Percentiles rank a stretch among this genome's conserved stretches.
phyloP scores from a whole-genome alignment of 192 early-diverging fungal genomes.

The Mortierella alpina region DNA sequence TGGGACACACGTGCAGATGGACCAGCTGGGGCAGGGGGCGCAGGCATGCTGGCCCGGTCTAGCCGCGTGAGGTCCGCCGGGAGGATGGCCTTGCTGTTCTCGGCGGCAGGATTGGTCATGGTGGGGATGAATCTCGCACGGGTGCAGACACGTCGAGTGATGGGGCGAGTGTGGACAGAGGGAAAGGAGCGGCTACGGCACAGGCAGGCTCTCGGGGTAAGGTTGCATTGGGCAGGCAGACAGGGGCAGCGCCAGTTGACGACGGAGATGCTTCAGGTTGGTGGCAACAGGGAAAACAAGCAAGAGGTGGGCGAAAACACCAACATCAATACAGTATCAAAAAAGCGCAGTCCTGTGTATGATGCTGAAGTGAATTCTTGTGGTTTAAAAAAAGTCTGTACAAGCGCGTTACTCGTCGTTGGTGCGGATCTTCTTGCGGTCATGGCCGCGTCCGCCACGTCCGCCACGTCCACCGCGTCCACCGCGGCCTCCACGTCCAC shows the following conservation, averaged over 20 bases:
- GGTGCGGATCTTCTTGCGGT: conserved; percentile 51
- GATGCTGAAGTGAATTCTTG: background rate
- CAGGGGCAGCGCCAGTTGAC: background rate
- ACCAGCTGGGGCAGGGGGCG: background rate
- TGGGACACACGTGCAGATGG: background rate
- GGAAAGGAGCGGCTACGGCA: background rate
- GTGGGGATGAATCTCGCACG: background rate
- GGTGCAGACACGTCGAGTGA: too few relatives aligned
- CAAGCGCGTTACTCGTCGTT: conserved; percentile 12
- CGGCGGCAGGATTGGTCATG: background rate
- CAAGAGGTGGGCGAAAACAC: too few relatives aligned
- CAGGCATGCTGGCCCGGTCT: background rate
- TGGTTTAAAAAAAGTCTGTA: background rate
- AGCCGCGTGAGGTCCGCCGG: background rate
- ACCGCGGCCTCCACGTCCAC: conserved; percentile 38
- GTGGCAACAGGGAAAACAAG: background rate
- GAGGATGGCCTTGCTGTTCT: background rate
- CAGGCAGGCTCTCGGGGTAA: too few relatives aligned
- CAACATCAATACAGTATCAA: too few relatives aligned
- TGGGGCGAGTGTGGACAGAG: background rate
- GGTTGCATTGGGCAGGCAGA: background rate
- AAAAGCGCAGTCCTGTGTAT: too few relatives aligned
- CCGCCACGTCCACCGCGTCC: conserved; percentile 35
- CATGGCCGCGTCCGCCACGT: conserved; percentile 37
- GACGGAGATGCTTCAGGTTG: background rate